phyloP scores from a whole-genome alignment of 257 asterid genomes.

The Fraxinus cuspidata region DNA sequence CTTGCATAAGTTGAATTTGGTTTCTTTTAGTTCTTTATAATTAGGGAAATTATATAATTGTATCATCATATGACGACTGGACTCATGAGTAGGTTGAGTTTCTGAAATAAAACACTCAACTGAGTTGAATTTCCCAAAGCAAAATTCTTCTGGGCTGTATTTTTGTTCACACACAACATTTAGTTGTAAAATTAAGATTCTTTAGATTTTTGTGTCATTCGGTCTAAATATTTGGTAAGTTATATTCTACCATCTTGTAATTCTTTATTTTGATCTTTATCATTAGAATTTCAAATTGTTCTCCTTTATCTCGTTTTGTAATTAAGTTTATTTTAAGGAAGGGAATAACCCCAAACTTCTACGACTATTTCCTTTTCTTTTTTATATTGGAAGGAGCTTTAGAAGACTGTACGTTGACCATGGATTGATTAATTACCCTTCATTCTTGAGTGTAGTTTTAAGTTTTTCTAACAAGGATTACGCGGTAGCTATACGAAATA shows the following conservation, averaged over 20 bases:
- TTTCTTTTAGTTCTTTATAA: background rate
- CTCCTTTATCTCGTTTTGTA: background rate
- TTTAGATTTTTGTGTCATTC: background rate
- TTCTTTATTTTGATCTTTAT: background rate
- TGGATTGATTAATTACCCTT: background rate
- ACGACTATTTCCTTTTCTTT: background rate
- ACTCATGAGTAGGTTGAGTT: background rate
- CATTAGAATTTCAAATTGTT: background rate
- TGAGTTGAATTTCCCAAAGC: background rate
- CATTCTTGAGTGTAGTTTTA: background rate
- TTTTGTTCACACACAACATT: background rate
- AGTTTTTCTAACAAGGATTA: background rate
- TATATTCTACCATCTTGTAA: background rate
- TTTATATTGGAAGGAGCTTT: conserved; percentile 1
- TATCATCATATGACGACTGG: background rate
- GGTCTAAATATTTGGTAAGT: background rate
- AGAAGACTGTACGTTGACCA: background rate
- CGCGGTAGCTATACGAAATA: background rate
- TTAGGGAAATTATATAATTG: background rate
- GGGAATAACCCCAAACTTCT: background rate
- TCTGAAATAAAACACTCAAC: background rate
- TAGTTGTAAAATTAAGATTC: background rate
- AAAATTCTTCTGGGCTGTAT: background rate
- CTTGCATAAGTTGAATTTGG: background rate
- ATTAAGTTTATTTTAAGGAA: background rate